Conservation (phyloP, 2,329 filamentous ascomycete genomes). For the Fusarium udum region DNA sequence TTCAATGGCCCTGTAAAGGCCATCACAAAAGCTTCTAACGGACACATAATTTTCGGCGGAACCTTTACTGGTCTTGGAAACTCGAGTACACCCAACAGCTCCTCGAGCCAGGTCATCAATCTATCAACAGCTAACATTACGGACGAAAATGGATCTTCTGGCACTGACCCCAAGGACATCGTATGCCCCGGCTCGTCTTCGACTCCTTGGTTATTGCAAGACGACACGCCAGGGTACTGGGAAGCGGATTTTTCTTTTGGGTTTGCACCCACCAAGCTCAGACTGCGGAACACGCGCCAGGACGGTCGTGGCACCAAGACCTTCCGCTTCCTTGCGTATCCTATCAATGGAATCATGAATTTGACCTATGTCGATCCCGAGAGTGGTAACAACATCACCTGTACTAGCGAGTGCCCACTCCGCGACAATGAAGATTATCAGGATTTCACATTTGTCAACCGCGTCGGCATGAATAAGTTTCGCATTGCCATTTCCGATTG, state of each 20-base stretch:
- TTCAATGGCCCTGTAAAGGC: constrained; percentile 93
- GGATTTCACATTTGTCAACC: constrained; percentile 91
- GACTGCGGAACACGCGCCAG: constrained; percentile 86
- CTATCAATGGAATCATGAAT: constrained; percentile 94
- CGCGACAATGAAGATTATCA: constrained; percentile 77
- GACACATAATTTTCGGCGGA: constrained; percentile 91
- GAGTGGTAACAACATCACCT: constrained; percentile 73
- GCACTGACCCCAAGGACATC: constrained; percentile 77
- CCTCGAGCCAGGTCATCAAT: constrained; percentile 84
- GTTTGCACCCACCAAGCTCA: constrained; percentile 86
- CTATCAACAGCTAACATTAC: constrained; percentile 80
- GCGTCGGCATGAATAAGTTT: constrained; percentile 87
- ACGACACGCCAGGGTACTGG: constrained; percentile 83
- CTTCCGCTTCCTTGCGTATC: constrained; percentile 86
- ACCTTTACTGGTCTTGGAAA: constrained; percentile 90
- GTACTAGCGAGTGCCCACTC: constrained; percentile 86
- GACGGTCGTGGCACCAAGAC: constrained; percentile 88
- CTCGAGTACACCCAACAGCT: constrained; percentile 71
- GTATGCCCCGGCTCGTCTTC: constrained; percentile 77
- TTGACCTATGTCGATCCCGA: constrained; percentile 85
- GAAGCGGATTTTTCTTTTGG: constrained; percentile 82
- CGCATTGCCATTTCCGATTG: constrained; percentile 85
- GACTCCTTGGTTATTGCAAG: constrained; percentile 81
- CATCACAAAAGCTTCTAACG: constrained; percentile 81
- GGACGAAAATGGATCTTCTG: constrained; percentile 68